These are phyloP conservation scores for Cladosporium cucumerinum DNA, from an alignment of 2,329 filamentous ascomycete species.

Conservation along the genomic window DNA sequence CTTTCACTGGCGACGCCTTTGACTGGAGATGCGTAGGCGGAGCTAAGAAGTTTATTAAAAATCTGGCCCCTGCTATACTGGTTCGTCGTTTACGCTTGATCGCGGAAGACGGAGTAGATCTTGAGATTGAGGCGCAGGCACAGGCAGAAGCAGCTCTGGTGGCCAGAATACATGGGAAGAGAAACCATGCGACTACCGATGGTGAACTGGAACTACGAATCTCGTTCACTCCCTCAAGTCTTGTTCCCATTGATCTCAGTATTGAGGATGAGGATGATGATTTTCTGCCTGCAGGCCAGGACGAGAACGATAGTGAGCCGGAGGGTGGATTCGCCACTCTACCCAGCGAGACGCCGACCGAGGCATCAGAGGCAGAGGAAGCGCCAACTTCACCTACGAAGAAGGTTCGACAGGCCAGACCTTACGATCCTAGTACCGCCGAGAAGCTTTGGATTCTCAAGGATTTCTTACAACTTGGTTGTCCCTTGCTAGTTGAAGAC, in stretches of 20 bases:
- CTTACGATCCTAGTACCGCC: conserved; percentile 63
- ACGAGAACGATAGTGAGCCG: conserved; percentile 35
- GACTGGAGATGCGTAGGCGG: conserved; percentile 79
- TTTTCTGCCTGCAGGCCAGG: conserved; percentile 37
- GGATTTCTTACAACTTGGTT: conserved; percentile 60
- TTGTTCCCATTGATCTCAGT: conserved; percentile 74
- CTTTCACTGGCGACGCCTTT: conserved; percentile 75
- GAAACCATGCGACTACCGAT: conserved; percentile 72
- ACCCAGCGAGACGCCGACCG: conserved; percentile 20
- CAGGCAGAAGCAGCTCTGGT: conserved; percentile 56
- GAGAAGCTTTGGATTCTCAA: conserved; percentile 69
- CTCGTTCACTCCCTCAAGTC: conserved; percentile 69
- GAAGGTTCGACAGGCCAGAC: conserved; percentile 42
- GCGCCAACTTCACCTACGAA: conserved; percentile 29
- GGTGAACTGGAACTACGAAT: conserved; percentile 73
- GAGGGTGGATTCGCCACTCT: conserved; percentile 24
- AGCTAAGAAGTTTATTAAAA: conserved; percentile 78
- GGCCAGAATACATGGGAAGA: conserved; percentile 62
- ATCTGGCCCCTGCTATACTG: conserved; percentile 73
- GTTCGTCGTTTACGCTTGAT: conserved; percentile 53
- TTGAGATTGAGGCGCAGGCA: conserved; percentile 35
- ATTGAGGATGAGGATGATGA: conserved; percentile 65
- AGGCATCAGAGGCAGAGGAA: conserved; percentile 30
- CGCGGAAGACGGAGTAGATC: conserved; percentile 23
- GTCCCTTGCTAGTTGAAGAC: conserved; percentile 61